Conservation (phyloP, 2,329 filamentous ascomycete species). For the Mycosphaerelloides madeirae region DNA sequence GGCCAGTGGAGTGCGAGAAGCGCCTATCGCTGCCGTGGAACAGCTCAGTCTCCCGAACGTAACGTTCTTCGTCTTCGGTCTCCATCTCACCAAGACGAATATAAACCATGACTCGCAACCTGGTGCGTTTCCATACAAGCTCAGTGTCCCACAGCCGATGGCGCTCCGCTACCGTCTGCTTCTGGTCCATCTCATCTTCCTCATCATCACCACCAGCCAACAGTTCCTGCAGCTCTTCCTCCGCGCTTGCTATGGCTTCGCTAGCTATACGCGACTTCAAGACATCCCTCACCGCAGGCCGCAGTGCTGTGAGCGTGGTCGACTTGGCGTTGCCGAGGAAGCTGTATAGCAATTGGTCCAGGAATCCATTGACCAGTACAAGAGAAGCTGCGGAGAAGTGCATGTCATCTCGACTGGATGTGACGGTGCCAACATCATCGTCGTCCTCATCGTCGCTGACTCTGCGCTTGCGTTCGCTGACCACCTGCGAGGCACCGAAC, state of each 20-base stretch:
- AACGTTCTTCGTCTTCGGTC: constrained; percentile 91
- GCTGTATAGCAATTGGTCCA: constrained; percentile 89
- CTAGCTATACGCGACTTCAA: constrained; percentile 84
- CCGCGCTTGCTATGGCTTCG: constrained; percentile 75
- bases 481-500: constrained; percentile 83
- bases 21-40: constrained; percentile 55
- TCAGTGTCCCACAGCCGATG: constrained; percentile 78
- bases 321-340: constrained; percentile 77
- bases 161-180: constrained; percentile 22
- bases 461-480: constrained; percentile 73
- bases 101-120: constrained; percentile 95
- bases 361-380: constrained; percentile 78
- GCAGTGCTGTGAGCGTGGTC: constrained; percentile 67
- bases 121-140: constrained; percentile 86
- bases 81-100: constrained; percentile 95
- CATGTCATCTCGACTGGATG: constrained; percentile 60
- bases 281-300: constrained; percentile 78
- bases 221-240: constrained; percentile 84
- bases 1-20: constrained; percentile 43
- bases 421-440: constrained; percentile 51
- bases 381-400: constrained; percentile 70
- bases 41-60: constrained; percentile 74
- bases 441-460: constrained; percentile 55
- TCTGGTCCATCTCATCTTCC: constrained; percentile 37
- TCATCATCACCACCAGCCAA: constrained; percentile 72